These are phyloP conservation scores for Colletotrichum sp. DNA, from an alignment of 2,329 filamentous ascomycete species.

Conservation along the genomic window DNA sequence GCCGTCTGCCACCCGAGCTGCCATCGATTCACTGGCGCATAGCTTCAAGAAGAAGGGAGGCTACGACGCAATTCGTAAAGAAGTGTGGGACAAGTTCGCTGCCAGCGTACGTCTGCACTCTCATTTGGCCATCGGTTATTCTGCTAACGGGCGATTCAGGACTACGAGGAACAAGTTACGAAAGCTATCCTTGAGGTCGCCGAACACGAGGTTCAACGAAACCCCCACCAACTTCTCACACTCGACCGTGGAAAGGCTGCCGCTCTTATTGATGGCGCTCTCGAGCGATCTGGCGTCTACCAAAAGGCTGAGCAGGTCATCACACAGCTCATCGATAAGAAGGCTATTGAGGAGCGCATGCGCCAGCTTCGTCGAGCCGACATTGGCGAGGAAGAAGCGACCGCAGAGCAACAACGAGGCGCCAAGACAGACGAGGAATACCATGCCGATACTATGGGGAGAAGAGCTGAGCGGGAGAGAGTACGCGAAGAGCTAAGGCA, in stretches of 20 bases:
- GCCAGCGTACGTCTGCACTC: slow-evolving; percentile 59
- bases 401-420: slow-evolving; percentile 68
- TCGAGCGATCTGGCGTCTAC: slow-evolving; percentile 79
- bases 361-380: slow-evolving; percentile 71
- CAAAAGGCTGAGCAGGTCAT: slow-evolving; percentile 70
- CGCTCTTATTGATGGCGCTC: slow-evolving; percentile 77
- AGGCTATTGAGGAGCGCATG: slow-evolving; percentile 72
- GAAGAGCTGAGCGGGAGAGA: slow-evolving; percentile 65
- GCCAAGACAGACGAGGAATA: slow-evolving; percentile 79
- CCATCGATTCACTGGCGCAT: slow-evolving; percentile 78
- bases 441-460: slow-evolving; percentile 67
- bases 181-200: slow-evolving; percentile 73
- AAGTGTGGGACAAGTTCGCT: slow-evolving; percentile 77
- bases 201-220: slow-evolving; percentile 76
- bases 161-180: slow-evolving; percentile 72
- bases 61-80: slow-evolving; percentile 79
- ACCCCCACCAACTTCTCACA: slow-evolving; percentile 73
- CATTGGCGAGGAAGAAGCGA: slow-evolving; percentile 72
- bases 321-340: slow-evolving; percentile 70
- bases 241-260: slow-evolving; percentile 77
- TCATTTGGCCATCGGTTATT: background rate
- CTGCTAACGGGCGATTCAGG: slow-evolving; percentile 45
- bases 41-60: slow-evolving; percentile 87
- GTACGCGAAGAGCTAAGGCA: slow-evolving; percentile 64
- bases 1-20: slow-evolving; percentile 72